A percentile compares a stretch with the other conserved stretches of the same genome.
phyloP scores from a whole-genome alignment of 495 filamentous ascomycete species.

The Gamarada debralockiae region DNA sequence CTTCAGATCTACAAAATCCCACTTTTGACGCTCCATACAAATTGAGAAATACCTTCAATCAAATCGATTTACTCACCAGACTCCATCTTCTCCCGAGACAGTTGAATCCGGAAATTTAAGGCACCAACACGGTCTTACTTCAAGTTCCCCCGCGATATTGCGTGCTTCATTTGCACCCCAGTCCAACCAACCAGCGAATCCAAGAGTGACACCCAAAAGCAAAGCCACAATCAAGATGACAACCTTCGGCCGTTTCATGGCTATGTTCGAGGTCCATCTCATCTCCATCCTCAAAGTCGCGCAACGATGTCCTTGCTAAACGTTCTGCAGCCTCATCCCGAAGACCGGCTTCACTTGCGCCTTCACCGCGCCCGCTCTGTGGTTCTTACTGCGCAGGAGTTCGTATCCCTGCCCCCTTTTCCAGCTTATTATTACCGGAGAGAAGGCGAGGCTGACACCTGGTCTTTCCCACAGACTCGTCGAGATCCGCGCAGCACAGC shows the following conservation, averaged over 20 bases:
- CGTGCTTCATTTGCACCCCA: too few relatives aligned
- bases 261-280: slow-evolving; percentile 21
- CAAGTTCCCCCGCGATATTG: neutral
- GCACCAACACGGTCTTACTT: too few relatives aligned
- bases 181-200: neutral
- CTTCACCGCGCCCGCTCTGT: slow-evolving; percentile 83
- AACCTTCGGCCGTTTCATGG: neutral
- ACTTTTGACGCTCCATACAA: too few relatives aligned
- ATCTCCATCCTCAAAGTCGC: neutral
- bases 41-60: too few relatives aligned
- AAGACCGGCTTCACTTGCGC: slow-evolving; percentile 57
- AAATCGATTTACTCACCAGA: too few relatives aligned
- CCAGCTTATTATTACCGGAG: neutral
- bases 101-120: neutral
- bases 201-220: neutral
- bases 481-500: slow-evolving; percentile 89
- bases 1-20: too few relatives aligned
- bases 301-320: slow-evolving; percentile 12
- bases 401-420: slow-evolving; percentile 23
- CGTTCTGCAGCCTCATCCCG: slow-evolving; percentile 41
- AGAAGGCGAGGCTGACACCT: slow-evolving; percentile 1
- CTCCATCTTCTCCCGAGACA: too few relatives aligned
- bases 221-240: slow-evolving; percentile 2
- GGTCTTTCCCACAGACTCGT: slow-evolving; percentile 51
- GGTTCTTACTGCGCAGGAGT: slow-evolving; percentile 73